These are phyloP conservation scores for Phytophthora rubi DNA, from an alignment of 352 stramenopile genomes.

Conservation along the genomic window DNA sequence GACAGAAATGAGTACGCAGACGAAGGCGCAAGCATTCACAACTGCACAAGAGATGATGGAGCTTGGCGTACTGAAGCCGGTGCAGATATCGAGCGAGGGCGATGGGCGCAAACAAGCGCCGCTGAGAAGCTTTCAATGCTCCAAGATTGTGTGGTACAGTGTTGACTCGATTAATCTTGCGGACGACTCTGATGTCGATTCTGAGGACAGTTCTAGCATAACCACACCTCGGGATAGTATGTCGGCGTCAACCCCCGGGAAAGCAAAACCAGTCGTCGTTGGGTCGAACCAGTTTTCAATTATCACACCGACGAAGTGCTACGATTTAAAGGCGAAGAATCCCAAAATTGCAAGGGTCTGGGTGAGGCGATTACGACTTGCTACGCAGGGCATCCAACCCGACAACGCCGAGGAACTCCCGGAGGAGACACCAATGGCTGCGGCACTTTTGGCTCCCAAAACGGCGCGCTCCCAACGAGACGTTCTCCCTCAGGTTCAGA, in stretches of 20 bases:
- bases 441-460: conserved; percentile 34
- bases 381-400: conserved; percentile 45
- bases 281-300: conserved; percentile 88
- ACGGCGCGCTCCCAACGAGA: conserved; percentile 44
- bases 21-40: conserved; percentile 67
- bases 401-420: conserved; percentile 26
- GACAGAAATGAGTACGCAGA: conserved; percentile 58
- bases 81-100: conserved; percentile 28
- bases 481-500: conserved; percentile 56
- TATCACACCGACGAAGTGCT: conserved; percentile 86
- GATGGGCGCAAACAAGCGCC: conserved; percentile 28
- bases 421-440: conserved; percentile 40
- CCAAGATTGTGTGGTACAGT: conserved; percentile 81
- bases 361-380: conserved; percentile 71
- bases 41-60: conserved; percentile 82
- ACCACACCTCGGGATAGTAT: conserved; percentile 36
- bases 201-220: conserved; percentile 53
- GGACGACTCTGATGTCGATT: conserved; percentile 79
- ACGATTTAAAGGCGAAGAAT: conserved; percentile 84
- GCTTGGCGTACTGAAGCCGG: conserved; percentile 65
- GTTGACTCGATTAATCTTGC: conserved; percentile 80
- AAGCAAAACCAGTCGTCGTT: conserved; percentile 32
- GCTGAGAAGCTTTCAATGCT: conserved; percentile 71
- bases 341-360: conserved; percentile 73
- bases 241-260: conserved; percentile 11